Base-by-base conservation (phyloP, 176 grass and related monocot species). In the Lolium perenne region DNA sequence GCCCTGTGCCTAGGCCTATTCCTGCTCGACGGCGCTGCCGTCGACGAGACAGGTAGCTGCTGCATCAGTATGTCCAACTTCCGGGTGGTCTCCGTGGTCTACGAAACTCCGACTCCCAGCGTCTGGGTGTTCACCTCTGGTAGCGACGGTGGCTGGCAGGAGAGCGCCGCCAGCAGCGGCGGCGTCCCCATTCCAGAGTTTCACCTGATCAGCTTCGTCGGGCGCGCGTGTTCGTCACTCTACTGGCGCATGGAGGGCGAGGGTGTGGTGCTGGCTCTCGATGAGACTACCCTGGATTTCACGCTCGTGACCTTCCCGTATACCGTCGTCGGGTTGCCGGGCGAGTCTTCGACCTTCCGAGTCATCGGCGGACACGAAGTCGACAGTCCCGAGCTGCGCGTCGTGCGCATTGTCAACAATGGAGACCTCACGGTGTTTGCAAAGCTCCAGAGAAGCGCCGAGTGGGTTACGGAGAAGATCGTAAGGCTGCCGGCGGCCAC, bases 221-320 rank as follows among this genome's bases (percentile, higher is more conserved):
- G 48, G 23, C 74, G 50, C 25, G 82, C 69, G 3, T 6, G 63
- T 4, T n/a, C 58, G 1, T 57, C 23, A 0, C 9, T 76, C 23
- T 81, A 85, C 59, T 89, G 82, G 87, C 38, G 4, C 0, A 57
- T 53, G 10, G 13, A 40, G 3, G 35, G 43, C 0, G 77, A 76
- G 18, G 59, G 18, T 8, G 49, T 20, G 49, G 54, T 81, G 69
- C 69, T 89, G 17, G 82, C n/a, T 2, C 50, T 89, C 40, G 59
- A 89, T 59, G 48, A 67, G 57, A 22, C 23, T 38, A 67, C 69
- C 69, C 8, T n/a, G 18, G 49, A 23, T 38, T 89, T 89, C 77
- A 76, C 87, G 18, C 38, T 45, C 35, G 12, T 76, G 38, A n/a
- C 13, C 58, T 59, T 85, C 59, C 77, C 49, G 59, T 18, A 32